Evolutionary conservation across 1,284 basidiomycete genomes (phyloP).

Genomic region (Cutaneotrichosporon curvatum): DNA sequence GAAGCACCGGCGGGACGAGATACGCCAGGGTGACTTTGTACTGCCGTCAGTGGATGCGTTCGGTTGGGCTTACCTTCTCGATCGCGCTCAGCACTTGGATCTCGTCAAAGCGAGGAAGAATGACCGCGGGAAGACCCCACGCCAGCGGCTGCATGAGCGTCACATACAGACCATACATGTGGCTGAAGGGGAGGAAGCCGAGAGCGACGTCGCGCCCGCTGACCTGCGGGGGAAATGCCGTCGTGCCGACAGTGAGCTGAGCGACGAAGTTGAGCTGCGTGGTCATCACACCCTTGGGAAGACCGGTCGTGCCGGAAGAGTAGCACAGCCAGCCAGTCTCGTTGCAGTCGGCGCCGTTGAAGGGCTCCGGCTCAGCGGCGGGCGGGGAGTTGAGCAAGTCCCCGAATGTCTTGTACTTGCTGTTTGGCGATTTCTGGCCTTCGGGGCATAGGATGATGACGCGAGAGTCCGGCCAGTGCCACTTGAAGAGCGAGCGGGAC

Average conservation of each 20-base stretch:
- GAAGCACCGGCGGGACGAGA: slow-evolving; percentile 77
- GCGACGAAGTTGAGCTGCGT: slow-evolving; percentile 59
- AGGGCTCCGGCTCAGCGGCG: background rate
- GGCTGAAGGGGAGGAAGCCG: slow-evolving; percentile 11
- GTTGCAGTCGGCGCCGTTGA: background rate
- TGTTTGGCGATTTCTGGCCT: background rate
- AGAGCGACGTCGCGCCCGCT: slow-evolving; percentile 4
- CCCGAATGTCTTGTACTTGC: slow-evolving; percentile 4
- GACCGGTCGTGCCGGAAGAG: slow-evolving; percentile 54
- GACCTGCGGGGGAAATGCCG: background rate
- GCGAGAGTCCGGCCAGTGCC: slow-evolving; percentile 12
- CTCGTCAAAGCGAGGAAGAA: slow-evolving; percentile 59
- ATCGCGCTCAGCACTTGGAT: slow-evolving; percentile 58
- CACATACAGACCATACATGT: slow-evolving; percentile 12
- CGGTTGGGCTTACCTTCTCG: slow-evolving; percentile 49
- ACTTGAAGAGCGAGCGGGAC: slow-evolving; percentile 21
- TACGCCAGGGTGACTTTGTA: slow-evolving; percentile 59
- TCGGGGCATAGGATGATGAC: slow-evolving; percentile 25
- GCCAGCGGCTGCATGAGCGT: slow-evolving; percentile 58
- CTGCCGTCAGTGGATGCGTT: slow-evolving; percentile 15
- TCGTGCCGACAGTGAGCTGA: slow-evolving; percentile 12
- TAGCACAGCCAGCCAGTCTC: slow-evolving; percentile 52
- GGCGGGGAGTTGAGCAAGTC: slow-evolving; percentile 1
- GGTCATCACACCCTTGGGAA: slow-evolving; percentile 49
- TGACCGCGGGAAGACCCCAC: slow-evolving; percentile 56